Evolutionary conservation across 345 rosid genomes (phyloP).

Genomic region (Cardamine resedifolia): DNA sequence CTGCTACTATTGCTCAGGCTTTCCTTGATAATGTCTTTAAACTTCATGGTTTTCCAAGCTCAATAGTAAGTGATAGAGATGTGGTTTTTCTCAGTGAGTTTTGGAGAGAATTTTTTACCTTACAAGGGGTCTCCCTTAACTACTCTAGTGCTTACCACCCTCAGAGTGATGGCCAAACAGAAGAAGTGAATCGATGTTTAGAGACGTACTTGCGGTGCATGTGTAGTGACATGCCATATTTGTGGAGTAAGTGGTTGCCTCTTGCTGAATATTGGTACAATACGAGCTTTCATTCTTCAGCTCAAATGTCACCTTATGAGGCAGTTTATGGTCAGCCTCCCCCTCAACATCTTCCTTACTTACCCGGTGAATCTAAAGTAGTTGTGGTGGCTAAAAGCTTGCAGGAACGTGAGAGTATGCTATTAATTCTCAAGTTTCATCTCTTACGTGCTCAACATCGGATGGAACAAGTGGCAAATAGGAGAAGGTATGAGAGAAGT

Average conservation of each 20-base stretch:
- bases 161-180: neutral
- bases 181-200: neutral
- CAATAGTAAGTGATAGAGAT: neutral
- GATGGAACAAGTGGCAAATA: neutral
- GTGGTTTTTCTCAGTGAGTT: too few relatives aligned
- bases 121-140: too few relatives aligned
- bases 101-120: neutral
- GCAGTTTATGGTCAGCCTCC: neutral
- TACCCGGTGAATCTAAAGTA: neutral
- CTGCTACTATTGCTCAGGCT: neutral
- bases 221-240: neutral
- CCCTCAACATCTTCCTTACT: neutral
- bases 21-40: neutral
- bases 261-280: neutral
- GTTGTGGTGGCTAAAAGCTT: rapidly evolving
- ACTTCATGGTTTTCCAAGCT: neutral
- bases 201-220: neutral
- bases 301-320: neutral
- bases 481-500: rapidly evolving
- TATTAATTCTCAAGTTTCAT: neutral
- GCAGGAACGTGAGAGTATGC: neutral
- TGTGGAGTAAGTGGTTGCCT: neutral
- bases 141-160: neutral
- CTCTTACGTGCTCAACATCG: neutral
- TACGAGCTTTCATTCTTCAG: neutral